Evolutionary conservation across 2,329 filamentous ascomycete genomes (phyloP).

Genomic region (Colletotrichum sublineola): DNA sequence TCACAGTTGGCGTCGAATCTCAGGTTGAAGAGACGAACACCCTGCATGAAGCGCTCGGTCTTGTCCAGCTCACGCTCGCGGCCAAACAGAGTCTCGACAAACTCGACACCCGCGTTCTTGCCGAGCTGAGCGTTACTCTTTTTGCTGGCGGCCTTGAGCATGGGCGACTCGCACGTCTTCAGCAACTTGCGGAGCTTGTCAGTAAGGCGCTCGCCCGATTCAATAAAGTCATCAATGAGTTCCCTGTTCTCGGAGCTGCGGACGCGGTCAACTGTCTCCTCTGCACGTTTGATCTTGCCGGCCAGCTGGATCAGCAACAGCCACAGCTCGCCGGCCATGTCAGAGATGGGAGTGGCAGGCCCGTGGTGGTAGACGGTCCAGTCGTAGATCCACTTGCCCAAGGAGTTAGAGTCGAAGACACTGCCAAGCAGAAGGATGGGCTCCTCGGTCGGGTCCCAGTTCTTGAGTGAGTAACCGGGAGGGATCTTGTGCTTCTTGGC

Average conservation of each 20-base stretch:
- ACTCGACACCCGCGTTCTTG: constrained; percentile 92
- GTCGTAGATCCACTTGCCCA: constrained; percentile 99
- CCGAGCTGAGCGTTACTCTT: constrained; percentile 81
- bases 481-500: constrained; percentile 81
- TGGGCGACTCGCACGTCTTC: constrained; percentile 92
- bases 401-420: constrained; percentile 96
- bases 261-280: constrained; percentile 81
- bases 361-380: constrained; percentile 96
- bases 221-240: constrained; percentile 90
- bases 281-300: constrained; percentile 92
- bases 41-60: constrained; percentile 94
- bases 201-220: constrained; percentile 88
- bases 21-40: constrained; percentile 88
- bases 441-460: constrained; percentile 96
- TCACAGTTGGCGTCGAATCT: constrained; percentile 97
- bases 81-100: constrained; percentile 95
- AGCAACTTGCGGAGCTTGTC: constrained; percentile 87
- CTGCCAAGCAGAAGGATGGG: constrained; percentile 95
- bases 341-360: constrained; percentile 84
- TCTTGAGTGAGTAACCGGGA: constrained; percentile 92
- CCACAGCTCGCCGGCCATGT: constrained; percentile 96
- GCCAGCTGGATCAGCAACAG: constrained; percentile 92
- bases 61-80: constrained; percentile 89
- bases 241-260: constrained; percentile 80
- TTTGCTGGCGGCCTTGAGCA: constrained; percentile 87